These are phyloP conservation scores for Fusarium coffeatum DNA, from an alignment of 2,329 filamentous ascomycete species.

Conservation along the genomic window DNA sequence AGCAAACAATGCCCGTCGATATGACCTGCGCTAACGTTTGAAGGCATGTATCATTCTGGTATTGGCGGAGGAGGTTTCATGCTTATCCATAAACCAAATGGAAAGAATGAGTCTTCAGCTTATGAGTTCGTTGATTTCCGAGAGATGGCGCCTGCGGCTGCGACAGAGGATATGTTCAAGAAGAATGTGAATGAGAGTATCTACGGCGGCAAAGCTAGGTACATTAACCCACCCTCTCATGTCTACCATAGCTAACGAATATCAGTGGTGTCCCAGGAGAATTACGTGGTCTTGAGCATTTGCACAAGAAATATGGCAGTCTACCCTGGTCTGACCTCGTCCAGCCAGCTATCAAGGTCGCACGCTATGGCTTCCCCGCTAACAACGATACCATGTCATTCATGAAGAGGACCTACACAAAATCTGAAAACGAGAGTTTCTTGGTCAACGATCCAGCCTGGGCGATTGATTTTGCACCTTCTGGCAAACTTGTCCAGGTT, in stretches of 20 bases:
- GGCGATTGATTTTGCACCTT: conserved; percentile 86
- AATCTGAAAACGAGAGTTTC: conserved; percentile 62
- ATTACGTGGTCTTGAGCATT: conserved; percentile 77
- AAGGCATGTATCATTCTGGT: conserved; percentile 73
- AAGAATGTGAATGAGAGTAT: conserved; percentile 73
- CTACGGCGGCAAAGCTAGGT: conserved; percentile 76
- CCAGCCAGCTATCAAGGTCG: conserved; percentile 76
- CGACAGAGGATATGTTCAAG: conserved; percentile 83
- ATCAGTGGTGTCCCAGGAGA: conserved; percentile 74
- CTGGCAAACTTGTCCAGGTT: conserved; percentile 71
- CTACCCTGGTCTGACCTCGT: conserved; percentile 76
- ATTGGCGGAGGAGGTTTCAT: conserved; percentile 85
- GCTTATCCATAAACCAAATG: conserved; percentile 73
- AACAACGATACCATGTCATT: conserved; percentile 77
- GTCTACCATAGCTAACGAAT: rapidly evolving
- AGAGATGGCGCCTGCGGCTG: conserved; percentile 83
- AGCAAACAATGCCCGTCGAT: rapidly evolving
- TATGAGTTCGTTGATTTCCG: conserved; percentile 89
- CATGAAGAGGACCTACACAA: conserved; percentile 65
- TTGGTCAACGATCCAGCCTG: conserved; percentile 77
- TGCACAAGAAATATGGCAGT: conserved; percentile 75
- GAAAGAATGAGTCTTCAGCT: conserved; percentile 49
- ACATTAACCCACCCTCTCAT: conserved; percentile 53
- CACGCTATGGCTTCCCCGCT: conserved; percentile 77
- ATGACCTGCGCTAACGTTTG: rapidly evolving